Conservation (phyloP, 2,329 filamentous ascomycete genomes). For the Botrytis aclada region DNA sequence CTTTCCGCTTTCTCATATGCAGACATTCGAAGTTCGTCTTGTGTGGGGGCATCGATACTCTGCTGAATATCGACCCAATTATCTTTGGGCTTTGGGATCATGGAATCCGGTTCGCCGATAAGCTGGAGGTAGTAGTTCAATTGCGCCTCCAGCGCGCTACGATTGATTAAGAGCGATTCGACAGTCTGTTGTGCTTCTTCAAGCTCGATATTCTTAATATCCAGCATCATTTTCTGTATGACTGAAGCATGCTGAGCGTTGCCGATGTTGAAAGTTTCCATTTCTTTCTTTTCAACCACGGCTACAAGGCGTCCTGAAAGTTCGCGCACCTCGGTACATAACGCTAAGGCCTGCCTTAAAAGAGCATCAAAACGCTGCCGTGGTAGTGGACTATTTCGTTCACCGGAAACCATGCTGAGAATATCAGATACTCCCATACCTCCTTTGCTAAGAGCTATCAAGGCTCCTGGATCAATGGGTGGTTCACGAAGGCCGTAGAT, state of each 20-base stretch:
- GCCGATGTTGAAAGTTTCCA: background rate
- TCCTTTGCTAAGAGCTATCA: background rate
- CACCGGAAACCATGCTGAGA: background rate
- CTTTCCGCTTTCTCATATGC: background rate
- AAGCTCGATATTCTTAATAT: conserved; percentile 3
- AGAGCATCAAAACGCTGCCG: background rate
- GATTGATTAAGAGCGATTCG: background rate
- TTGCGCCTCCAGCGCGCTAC: background rate
- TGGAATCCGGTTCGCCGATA: conserved; percentile 1
- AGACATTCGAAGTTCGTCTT: conserved; percentile 11
- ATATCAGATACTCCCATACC: background rate
- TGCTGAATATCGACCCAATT: background rate
- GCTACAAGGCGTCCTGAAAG: background rate
- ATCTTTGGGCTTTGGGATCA: background rate
- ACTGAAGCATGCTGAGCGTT: background rate
- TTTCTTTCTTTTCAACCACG: background rate
- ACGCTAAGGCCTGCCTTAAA: background rate
- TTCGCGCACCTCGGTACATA: background rate
- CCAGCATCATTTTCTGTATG: conserved; percentile 9
- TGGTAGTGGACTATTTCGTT: background rate
- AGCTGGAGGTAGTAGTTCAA: conserved; percentile 1
- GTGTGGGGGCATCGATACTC: background rate
- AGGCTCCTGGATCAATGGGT: background rate
- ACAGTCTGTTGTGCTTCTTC: conserved; percentile 1
- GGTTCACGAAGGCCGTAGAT: background rate